Percentiles rank a stretch among this genome's conserved stretches.
Conservation (phyloP, 306 rosid genomes). For the Prunus armeniaca region DNA sequence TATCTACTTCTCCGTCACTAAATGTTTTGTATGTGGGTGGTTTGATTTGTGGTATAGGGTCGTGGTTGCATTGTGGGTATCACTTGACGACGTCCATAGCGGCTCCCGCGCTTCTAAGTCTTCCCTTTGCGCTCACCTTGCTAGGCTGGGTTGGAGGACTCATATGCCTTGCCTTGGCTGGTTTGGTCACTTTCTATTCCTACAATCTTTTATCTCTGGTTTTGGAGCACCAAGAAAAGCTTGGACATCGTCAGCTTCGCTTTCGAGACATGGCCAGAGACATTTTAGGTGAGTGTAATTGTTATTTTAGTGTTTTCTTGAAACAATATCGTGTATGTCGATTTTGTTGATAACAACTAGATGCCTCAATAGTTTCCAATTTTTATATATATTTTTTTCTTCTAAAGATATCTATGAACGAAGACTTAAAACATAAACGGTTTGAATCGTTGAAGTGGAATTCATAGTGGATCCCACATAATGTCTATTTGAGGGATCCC, state of each 20-base stretch:
- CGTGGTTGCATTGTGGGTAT: constrained; percentile 86
- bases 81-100: constrained; percentile 86
- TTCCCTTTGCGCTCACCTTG: constrained; percentile 56
- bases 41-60: constrained; percentile 34
- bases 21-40: not conserved
- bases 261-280: constrained; percentile 68
- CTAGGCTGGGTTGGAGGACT: constrained; percentile 84
- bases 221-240: constrained; percentile 65
- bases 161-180: constrained; percentile 48
- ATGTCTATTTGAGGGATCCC: too few relatives aligned
- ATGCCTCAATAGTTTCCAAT: too few relatives aligned
- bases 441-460: too few relatives aligned
- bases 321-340: too few relatives aligned
- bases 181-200: constrained; percentile 62
- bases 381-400: too few relatives aligned
- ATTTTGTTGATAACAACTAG: too few relatives aligned
- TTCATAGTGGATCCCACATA: too few relatives aligned
- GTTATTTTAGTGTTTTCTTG: too few relatives aligned
- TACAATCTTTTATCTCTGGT: constrained; percentile 70
- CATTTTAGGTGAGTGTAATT: constrained; percentile 42
- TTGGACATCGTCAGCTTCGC: constrained; percentile 70
- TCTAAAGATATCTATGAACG: too few relatives aligned
- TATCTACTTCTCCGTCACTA: not conserved
- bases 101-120: constrained; percentile 60
- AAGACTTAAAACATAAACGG: too few relatives aligned